Evolutionary conservation across 2,329 filamentous ascomycete genomes (phyloP).

Genomic region (Fusarium floridanum): DNA sequence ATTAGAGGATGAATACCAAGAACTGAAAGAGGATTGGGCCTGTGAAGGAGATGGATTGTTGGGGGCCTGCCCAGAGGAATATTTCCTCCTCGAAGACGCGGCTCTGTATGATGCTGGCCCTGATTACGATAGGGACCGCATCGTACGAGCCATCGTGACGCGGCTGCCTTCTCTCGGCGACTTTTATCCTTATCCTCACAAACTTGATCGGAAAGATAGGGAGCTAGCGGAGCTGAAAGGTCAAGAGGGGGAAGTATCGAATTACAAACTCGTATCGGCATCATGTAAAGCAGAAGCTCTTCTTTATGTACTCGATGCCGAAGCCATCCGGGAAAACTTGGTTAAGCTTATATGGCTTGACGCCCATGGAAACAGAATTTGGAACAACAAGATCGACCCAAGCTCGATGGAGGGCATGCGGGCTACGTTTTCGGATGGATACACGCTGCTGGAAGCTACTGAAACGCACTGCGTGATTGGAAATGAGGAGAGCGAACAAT

Average conservation of each 20-base stretch:
- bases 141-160: not conserved
- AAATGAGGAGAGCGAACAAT: not conserved
- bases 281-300: not conserved
- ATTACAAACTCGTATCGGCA: not conserved
- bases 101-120: not conserved
- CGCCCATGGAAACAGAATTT: not conserved
- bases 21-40: not conserved
- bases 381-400: not conserved
- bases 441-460: not conserved
- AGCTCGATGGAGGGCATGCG: not conserved
- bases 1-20: not conserved
- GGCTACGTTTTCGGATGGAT: not conserved
- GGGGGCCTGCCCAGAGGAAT: not conserved
- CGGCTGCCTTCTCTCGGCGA: not conserved
- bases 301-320: not conserved
- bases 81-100: not conserved
- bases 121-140: not conserved
- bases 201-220: not conserved
- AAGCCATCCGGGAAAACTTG: not conserved
- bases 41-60: not conserved
- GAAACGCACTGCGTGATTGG: not conserved
- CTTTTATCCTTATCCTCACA: not conserved
- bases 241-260: not conserved
- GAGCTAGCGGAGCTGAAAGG: not conserved
- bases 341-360: not conserved